phyloP scores from a whole-genome alignment of 306 rosid species.

The Prunus mume region DNA sequence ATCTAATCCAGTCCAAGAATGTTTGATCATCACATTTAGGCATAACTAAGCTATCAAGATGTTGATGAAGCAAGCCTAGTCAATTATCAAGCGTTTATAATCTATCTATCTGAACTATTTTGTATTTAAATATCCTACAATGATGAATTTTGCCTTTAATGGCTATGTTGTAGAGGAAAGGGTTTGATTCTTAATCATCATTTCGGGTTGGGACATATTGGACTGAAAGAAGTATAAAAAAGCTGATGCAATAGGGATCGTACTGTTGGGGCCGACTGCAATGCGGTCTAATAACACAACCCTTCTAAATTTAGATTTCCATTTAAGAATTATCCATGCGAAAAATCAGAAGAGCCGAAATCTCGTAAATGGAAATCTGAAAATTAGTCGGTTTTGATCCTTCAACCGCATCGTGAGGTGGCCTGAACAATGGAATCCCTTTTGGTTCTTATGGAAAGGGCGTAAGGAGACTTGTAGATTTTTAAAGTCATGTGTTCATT shows the following conservation, averaged over 20 bases:
- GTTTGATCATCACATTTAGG: not conserved
- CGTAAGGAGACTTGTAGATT: not conserved
- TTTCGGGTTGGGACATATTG: not conserved
- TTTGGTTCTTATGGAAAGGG: not conserved
- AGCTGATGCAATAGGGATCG: not conserved
- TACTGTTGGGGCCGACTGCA: not conserved
- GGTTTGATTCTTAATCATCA: no score
- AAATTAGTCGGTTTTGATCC: not conserved
- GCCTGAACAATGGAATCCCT: not conserved
- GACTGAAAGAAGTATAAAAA: not conserved
- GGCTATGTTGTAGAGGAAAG: no score
- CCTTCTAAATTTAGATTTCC: not conserved
- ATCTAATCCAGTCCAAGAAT: not conserved
- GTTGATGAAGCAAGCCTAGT: not conserved
- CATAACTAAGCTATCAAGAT: not conserved
- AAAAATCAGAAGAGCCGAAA: not conserved
- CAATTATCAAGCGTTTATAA: not conserved
- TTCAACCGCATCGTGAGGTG: not conserved
- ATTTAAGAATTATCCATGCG: not conserved
- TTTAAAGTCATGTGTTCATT: no score
- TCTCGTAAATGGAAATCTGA: not conserved
- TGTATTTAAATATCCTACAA: not conserved
- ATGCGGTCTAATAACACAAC: not conserved
- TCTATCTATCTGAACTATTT: not conserved
- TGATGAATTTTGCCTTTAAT: no score